Percentiles rank a stretch among this genome's conserved stretches.
These are phyloP conservation scores for Geotrichum siamense DNA, from an alignment of 1,139 yeast species.

Conservation along the genomic window DNA sequence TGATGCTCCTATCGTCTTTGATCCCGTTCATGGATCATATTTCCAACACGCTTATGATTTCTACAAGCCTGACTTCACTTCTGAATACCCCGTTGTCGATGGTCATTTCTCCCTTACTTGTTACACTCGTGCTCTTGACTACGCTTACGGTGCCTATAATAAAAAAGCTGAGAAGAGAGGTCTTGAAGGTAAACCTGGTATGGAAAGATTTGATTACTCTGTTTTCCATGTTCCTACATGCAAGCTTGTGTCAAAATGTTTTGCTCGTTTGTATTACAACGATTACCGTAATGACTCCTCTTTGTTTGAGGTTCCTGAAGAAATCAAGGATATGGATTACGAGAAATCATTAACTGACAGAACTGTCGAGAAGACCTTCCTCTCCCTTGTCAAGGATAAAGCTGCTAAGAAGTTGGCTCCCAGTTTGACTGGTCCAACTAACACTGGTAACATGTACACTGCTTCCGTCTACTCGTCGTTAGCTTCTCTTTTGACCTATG, in stretches of 20 bases:
- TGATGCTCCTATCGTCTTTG: constrained; percentile 94
- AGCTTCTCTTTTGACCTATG: constrained; percentile 69
- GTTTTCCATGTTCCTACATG: constrained; percentile 99
- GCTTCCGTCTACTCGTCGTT: constrained; percentile 89
- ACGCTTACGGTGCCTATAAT: constrained; percentile 76
- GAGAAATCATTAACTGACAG: constrained; percentile 76
- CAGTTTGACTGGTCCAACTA: constrained; percentile 81
- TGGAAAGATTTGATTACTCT: constrained; percentile 78
- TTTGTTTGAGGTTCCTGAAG: constrained; percentile 49
- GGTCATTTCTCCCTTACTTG: constrained; percentile 94
- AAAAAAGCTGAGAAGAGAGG: constrained; percentile 63
- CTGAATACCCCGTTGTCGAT: constrained; percentile 96
- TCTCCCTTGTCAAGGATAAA: constrained; percentile 67
- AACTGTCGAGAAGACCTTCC: constrained; percentile 75
- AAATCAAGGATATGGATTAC: constrained; percentile 58
- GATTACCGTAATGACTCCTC: constrained; percentile 69
- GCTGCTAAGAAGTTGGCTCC: constrained; percentile 69
- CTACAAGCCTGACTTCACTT: constrained; percentile 94
- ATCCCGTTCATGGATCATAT: constrained; percentile 77
- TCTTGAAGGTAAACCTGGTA: constrained; percentile 25
- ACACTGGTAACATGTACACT: constrained; percentile 98
- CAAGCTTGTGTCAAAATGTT: constrained; percentile 87
- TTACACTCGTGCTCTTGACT: constrained; percentile 89
- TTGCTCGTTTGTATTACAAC: constrained; percentile 84
- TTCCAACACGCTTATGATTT: constrained; percentile 97